Conservation (phyloP, 1,284 basidiomycete genomes). For the Boletus semigastroideus region DNA sequence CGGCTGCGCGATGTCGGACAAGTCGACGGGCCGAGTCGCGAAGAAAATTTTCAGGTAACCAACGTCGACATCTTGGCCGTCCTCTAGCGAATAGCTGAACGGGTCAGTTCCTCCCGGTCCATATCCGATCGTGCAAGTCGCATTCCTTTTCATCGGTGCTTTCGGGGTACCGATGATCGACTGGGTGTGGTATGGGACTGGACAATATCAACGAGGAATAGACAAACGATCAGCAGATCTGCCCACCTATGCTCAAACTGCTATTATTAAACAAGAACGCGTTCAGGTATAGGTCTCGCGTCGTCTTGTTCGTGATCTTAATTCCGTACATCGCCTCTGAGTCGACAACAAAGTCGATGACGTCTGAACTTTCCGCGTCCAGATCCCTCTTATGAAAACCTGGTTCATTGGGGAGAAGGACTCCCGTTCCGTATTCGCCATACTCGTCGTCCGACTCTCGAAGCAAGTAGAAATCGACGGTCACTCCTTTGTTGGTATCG, state of each 20-base stretch:
- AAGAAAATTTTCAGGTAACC: slow-evolving; percentile 26
- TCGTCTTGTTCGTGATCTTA: slow-evolving; percentile 14
- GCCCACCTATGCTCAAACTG: slow-evolving; percentile 18
- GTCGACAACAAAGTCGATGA: slow-evolving; percentile 24
- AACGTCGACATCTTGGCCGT: slow-evolving; percentile 17
- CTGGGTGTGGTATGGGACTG: slow-evolving; percentile 17
- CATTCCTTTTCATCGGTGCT: slow-evolving; percentile 4
- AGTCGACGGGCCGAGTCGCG: slow-evolving; percentile 16
- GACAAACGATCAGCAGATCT: background rate
- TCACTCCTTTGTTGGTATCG: background rate
- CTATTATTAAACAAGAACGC: slow-evolving; percentile 25
- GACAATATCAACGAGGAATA: background rate
- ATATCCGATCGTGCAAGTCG: slow-evolving; percentile 18
- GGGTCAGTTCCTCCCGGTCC: slow-evolving; percentile 6
- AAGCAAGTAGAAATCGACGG: slow-evolving; percentile 17
- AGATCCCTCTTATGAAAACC: slow-evolving; percentile 5
- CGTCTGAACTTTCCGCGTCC: background rate
- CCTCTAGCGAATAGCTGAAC: background rate
- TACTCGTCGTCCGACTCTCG: background rate
- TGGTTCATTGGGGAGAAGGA: slow-evolving; percentile 6
- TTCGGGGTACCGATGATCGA: background rate
- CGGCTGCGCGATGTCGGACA: slow-evolving; percentile 11
- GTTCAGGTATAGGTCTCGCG: slow-evolving; percentile 20
- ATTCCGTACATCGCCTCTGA: background rate
- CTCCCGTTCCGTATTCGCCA: slow-evolving; percentile 8